Base-by-base conservation (phyloP, 2,329 filamentous ascomycete genomes). In the Pseudocercospora fijiensis region DNA sequence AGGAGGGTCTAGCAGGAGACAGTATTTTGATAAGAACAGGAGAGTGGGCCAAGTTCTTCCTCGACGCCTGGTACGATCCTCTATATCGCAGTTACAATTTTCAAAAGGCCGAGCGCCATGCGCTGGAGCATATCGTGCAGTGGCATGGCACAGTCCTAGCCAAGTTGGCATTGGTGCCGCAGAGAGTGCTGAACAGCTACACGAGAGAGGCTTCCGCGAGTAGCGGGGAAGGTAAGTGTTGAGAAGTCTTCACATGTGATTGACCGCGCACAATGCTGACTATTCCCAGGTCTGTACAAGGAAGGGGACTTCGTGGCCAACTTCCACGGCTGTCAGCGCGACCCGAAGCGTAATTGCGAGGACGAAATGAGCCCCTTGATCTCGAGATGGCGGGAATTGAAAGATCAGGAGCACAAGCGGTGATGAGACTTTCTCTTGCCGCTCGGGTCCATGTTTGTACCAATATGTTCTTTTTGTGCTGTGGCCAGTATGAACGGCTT, bases 141-240 rank as follows among this genome's bases (percentile, higher is more conserved):
- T 99, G 95, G 96, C 95, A 99, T 75, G 92, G 94, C 27, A 99
- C 95, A 0, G 89, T 99, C 51, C 85, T 99, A 10, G 92, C 94
- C 41, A 95, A 92, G 75, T 81, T 98, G 66, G 93, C 90, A 1
- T 83, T 99, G 22, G 83, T 99, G n/a, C 92, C 94, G 2, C 95
- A 99, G 78, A 86, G 89, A 58, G 82, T 84, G 33, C 80, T 99
- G 75, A 96, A 96, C 74, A 85, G 91, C 0, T 98, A 97, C 77
- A 88, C 83, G 65, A 75, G 76, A 51, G 77, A 79, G 58, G 79
- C 78, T 5, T 72, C 69, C 56, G 70, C 68, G 27, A 69, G 71
- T 57, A 71, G 61, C 4, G 30, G 56, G 10, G 67, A 72, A 30
- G 71, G 71, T 72, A 62, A 64, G 70, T 60, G 10, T 28, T n/a